Base-by-base conservation (phyloP, 2,329 filamentous ascomycete genomes). In the Fusarium sarcochroum region DNA sequence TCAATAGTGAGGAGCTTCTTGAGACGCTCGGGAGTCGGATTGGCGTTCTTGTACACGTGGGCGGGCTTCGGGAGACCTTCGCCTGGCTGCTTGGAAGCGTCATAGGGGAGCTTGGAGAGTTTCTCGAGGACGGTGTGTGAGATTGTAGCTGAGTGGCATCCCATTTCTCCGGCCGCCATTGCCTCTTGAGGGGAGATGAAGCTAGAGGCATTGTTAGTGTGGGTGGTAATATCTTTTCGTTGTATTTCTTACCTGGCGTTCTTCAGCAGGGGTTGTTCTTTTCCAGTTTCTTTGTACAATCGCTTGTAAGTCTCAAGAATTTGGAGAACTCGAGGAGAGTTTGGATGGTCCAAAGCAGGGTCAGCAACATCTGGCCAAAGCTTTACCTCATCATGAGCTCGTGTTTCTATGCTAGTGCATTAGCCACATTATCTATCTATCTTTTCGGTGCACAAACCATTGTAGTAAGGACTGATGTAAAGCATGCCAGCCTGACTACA, bases 401-500 rank as follows among this genome's bases (percentile, higher is more conserved):
- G 76, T 38, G 78, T 79, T 70, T 84, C 82, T 84, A 41, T 14
- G 44, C 21, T 4, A 6, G 7, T 63, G 14, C 14, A 45, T 49
- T 17, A 38, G 21, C 2, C 7, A 2, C 4, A 21, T 13, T 6
- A 1, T 23, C 4, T 30, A 1, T 1, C 14, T 5, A 13, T 8
- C 6, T 7, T n/a, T 18, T 21, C 10, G 3, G 3, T 2, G 7
- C 14, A 27, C 76, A 54, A 59, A 80, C 81, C 80, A 58, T 85
- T 85, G 52, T 80, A 84, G 57, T 86, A 85, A 5, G 83, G 83
- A 66, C 82, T 84, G 70, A 85, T 83, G 56, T 81, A 85, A 6
- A 83, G 73, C 69, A 81, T 82, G 2, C 79, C 77, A 0, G 83
- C 83, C 66, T 86, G 83, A 47, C 82, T 84, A 38, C 80, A 81